Evolutionary conservation across 495 filamentous ascomycete genomes (phyloP).

Genomic region (Neurospora sp.): DNA sequence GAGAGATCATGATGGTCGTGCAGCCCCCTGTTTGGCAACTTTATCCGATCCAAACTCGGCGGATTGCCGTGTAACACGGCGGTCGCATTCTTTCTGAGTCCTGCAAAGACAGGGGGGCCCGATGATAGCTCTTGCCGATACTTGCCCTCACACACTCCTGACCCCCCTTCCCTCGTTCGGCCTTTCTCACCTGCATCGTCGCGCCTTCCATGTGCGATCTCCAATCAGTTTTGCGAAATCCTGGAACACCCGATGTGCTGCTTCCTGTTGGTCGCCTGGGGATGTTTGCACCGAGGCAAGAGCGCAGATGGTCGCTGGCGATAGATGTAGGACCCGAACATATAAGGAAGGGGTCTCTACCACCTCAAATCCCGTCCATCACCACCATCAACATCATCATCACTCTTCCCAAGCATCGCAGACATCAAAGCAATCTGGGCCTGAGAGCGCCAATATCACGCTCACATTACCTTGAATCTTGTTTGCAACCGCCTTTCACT

Average conservation of each 20-base stretch:
- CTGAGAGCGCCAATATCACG: background rate
- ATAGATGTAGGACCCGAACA: background rate
- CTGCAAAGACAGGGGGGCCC: background rate
- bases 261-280: background rate
- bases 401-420: background rate
- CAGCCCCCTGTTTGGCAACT: background rate
- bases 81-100: background rate
- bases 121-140: background rate
- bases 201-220: background rate
- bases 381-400: background rate
- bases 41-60: background rate
- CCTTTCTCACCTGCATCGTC: background rate
- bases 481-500: background rate
- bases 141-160: too few species aligned
- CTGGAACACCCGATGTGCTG: background rate
- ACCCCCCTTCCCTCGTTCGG: background rate
- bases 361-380: background rate
- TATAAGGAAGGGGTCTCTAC: background rate
- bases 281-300: background rate
- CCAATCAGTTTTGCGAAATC: background rate
- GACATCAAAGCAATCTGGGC: background rate
- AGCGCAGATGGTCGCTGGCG: background rate
- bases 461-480: background rate
- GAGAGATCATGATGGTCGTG: background rate
- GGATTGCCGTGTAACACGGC: background rate